Evolutionary conservation across 2,329 filamentous ascomycete species (phyloP).

Genomic region (Cladophialophora yegresii): DNA sequence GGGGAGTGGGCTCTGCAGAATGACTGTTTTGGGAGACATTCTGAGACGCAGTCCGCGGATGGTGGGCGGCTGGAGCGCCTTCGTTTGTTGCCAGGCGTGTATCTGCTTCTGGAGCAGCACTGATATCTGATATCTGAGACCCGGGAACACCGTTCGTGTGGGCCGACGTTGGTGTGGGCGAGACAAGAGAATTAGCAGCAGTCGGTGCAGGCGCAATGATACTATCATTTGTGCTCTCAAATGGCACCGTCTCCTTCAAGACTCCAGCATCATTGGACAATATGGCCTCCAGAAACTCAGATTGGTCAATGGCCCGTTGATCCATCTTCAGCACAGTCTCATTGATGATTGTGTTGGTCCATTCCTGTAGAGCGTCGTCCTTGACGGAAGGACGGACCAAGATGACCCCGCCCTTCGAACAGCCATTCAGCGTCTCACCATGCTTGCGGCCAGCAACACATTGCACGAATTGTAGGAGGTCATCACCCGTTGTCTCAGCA

Average conservation of each 20-base stretch:
- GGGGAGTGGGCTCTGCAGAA: conserved; percentile 33
- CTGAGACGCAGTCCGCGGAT: conserved; percentile 9
- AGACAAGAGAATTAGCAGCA: conserved; percentile 22
- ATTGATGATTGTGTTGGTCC: conserved; percentile 70
- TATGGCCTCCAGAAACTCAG: conserved; percentile 88
- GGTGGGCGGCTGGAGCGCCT: conserved; percentile 5
- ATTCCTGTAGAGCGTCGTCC: conserved; percentile 58
- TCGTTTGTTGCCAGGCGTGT: conserved; percentile 41
- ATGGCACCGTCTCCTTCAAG: conserved; percentile 66
- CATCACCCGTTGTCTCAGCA: conserved; percentile 67
- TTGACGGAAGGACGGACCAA: conserved; percentile 71
- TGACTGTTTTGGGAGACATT: conserved; percentile 21
- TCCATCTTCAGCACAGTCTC: conserved; percentile 71
- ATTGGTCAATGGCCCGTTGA: conserved; percentile 82
- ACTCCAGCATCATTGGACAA: conserved; percentile 73
- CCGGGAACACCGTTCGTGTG: conserved; percentile 32
- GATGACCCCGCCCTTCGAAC: conserved; percentile 69
- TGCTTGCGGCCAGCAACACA: conserved; percentile 72
- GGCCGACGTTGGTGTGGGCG: conserved; percentile 33
- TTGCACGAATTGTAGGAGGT: conserved; percentile 77
- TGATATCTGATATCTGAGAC: conserved; percentile 3
- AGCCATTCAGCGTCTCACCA: conserved; percentile 62
- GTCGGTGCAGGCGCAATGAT: conserved; percentile 27
- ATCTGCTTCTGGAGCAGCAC: conserved; percentile 22
- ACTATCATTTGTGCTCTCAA: conserved; percentile 47